Percentiles rank a stretch among this genome's conserved stretches.
Evolutionary conservation across 495 filamentous ascomycete species (phyloP).

Genomic region (Bacidia rubella): DNA sequence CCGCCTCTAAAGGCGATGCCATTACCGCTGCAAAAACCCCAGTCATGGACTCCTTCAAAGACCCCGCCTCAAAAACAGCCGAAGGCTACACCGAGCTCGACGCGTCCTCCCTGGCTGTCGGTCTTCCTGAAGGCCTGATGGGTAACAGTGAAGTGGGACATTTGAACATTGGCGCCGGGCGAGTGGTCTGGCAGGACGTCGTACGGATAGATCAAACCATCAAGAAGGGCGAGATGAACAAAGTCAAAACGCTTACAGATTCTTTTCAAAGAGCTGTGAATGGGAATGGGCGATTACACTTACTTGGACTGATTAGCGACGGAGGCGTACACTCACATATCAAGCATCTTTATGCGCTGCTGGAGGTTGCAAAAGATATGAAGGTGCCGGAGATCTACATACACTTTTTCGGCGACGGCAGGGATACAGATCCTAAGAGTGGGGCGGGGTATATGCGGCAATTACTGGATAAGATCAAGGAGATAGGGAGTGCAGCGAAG

Average conservation of each 20-base stretch:
- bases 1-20: constrained; percentile 77
- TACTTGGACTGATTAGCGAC: constrained; percentile 81
- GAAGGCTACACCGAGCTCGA: constrained; percentile 81
- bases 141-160: constrained; percentile 98
- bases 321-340: constrained; percentile 96
- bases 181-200: constrained; percentile 98
- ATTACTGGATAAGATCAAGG: constrained; percentile 60
- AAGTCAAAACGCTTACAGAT: constrained; percentile 64
- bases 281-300: constrained; percentile 80
- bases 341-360: constrained; percentile 73
- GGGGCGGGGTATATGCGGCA: constrained; percentile 73
- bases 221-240: constrained; percentile 72
- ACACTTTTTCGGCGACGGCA: constrained; percentile 97
- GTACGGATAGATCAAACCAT: constrained; percentile 93
- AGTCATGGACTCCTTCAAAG: constrained; percentile 67
- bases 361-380: constrained; percentile 77
- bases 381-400: constrained; percentile 85
- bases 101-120: constrained; percentile 89
- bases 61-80: constrained; percentile 46
- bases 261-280: constrained; percentile 71
- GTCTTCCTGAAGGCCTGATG: constrained; percentile 93
- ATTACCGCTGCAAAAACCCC: constrained; percentile 87
- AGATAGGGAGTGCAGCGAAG: constrained; percentile 64
- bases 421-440: constrained; percentile 95
- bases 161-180: constrained; percentile 92